Evolutionary conservation across 129 eudicot species (phyloP), one percentile per base, ranked within the genome.

Genomic region (Arctium minus): DNA sequence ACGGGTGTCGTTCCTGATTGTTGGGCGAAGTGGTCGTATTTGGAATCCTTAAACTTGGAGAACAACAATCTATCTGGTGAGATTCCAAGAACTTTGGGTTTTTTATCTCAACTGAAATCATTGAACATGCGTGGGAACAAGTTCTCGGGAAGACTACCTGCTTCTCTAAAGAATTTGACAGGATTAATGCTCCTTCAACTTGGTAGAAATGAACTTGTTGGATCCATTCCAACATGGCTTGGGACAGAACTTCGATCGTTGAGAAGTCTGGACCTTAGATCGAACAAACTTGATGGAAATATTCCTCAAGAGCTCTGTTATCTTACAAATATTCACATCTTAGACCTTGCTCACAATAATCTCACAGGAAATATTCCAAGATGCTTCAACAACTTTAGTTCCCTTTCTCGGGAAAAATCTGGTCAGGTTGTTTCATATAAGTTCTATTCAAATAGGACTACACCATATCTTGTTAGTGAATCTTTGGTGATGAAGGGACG

Each of bases 1-100:
- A 70, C 83, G 6, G 80, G 86, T 36, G 85, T 80, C 15, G 48
- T 84, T 37, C 86, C 83, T 4, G 74, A 84, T 4, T 77, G 86
- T 18, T 72, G 69, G 82, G 73, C 32, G 70, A 84, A 40, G 8
- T 84, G 87, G 87, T 37, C 32, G 13, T 38, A 42, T 3, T 35
- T 84, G 15, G 7, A 0, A 12, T 8, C 46, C 37, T 5, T 84
- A 11, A 42, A 39, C 35, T 62, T 84, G n/a, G 87, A 62, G 68
- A 84, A 70, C 29, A 79, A 84, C 67, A 71, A 78, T 38, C 60
- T 83, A 27, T 18, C 17, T 0, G 88, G 90, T 13, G 22, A 40
- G 48, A 77, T 80, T 60, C 79, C 84, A 17, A 81, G 50, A 22
- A 29, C 78, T 2, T 4, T 84, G 22, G 84, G 7, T 39, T 39